These are phyloP conservation scores for Coemansia sp. DNA, from an alignment of 192 early-diverging fungal species.

Conservation along the genomic window DNA sequence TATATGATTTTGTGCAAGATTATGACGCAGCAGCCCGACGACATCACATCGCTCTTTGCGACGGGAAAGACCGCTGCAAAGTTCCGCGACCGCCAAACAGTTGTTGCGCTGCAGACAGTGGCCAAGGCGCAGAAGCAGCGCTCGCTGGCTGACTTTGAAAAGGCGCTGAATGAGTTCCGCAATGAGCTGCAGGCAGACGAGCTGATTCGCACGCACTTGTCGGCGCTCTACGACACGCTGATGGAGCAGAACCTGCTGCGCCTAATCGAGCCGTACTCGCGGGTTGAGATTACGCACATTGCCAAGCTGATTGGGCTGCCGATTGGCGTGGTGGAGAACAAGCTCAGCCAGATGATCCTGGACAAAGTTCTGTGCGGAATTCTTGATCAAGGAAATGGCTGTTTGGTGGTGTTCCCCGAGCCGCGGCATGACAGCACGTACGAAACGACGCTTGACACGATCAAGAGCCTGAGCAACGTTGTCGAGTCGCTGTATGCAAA, in stretches of 20 bases:
- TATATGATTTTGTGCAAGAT: slow-evolving; percentile 99
- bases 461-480: slow-evolving; percentile 95
- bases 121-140: slow-evolving; percentile 96
- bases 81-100: slow-evolving; percentile 77
- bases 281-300: slow-evolving; percentile 95
- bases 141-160: slow-evolving; percentile 95
- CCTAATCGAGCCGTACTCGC: slow-evolving; percentile 97
- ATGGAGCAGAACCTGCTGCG: slow-evolving; percentile 95
- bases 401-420: slow-evolving; percentile 93
- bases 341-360: slow-evolving; percentile 99
- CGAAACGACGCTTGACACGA: slow-evolving; percentile 87
- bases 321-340: slow-evolving; percentile 88
- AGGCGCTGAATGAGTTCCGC: slow-evolving; percentile 80
- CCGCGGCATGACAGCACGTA: slow-evolving; percentile 88
- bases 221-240: slow-evolving; percentile 91
- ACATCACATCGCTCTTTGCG: slow-evolving; percentile 87
- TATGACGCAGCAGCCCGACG: slow-evolving; percentile 97
- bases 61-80: slow-evolving; percentile 85
- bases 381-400: slow-evolving; percentile 96
- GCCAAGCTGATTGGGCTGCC: slow-evolving; percentile 92
- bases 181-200: slow-evolving; percentile 88
- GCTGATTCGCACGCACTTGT: slow-evolving; percentile 91
- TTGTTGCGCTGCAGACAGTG: slow-evolving; percentile 93
- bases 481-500: slow-evolving; percentile 95
- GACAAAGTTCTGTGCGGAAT: slow-evolving; percentile 95